phyloP scores from a whole-genome alignment of 176 grass and related monocot species.

The Cenchrus americanus region DNA sequence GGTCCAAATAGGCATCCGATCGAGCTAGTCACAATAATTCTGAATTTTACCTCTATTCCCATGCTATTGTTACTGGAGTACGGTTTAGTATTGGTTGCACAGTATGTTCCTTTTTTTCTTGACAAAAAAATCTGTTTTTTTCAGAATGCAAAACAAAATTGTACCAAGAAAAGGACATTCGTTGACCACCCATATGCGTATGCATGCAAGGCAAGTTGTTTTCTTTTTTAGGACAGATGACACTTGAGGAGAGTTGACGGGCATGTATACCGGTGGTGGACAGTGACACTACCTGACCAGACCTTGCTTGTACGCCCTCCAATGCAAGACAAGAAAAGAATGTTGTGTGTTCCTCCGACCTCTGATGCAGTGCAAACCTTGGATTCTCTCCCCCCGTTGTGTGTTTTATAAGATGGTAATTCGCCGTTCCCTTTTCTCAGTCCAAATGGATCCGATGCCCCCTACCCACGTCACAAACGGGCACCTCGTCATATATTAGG shows the following conservation, averaged over 20 bases:
- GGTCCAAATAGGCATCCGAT: neutral
- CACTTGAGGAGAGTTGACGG: neutral
- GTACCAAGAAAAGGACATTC: neutral
- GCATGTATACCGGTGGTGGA: neutral
- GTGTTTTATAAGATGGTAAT: neutral
- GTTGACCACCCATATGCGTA: neutral
- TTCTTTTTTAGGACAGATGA: neutral
- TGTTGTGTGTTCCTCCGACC: neutral
- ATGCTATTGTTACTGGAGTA: neutral
- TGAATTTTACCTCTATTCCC: neutral
- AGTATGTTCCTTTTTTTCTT: neutral
- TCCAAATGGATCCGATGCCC: neutral
- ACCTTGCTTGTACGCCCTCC: neutral
- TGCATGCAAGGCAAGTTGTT: neutral
- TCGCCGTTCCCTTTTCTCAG: neutral
- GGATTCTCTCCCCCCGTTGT: slow-evolving; percentile 29
- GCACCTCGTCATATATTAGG: neutral
- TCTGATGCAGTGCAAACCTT: neutral
- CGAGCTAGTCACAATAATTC: neutral
- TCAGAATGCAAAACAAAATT: neutral
- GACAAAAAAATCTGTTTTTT: neutral
- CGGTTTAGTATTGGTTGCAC: neutral
- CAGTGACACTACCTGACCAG: slow-evolving; percentile 9
- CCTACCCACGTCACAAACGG: neutral
- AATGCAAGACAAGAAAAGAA: neutral